Conservation (phyloP, 2,329 filamentous ascomycete species). For the Colletotrichum karsti region DNA sequence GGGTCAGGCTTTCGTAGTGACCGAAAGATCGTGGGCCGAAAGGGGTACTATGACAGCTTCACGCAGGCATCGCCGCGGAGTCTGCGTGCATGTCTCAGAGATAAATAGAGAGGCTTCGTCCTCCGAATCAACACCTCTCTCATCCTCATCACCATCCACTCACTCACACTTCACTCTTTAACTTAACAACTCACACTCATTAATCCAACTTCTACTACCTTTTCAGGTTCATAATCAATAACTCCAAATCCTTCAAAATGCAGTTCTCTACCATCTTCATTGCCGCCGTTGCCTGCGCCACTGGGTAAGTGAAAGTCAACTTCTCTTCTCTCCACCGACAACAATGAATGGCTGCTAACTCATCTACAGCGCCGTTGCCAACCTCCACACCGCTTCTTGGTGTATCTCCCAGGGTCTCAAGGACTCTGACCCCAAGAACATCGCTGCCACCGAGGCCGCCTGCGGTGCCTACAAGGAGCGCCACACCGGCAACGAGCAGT, state of each 20-base stretch:
- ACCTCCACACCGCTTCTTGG: conserved; percentile 4
- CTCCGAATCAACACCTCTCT: background rate
- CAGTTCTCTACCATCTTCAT: conserved; percentile 1
- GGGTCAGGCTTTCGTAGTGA: background rate
- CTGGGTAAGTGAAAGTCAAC: background rate
- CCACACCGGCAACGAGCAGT: background rate
- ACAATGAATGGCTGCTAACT: background rate
- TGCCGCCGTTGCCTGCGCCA: background rate
- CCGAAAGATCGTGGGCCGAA: background rate
- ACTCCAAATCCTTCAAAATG: background rate
- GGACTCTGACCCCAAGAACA: conserved; percentile 7
- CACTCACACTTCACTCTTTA: background rate
- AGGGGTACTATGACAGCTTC: too few species aligned
- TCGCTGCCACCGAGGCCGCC: conserved; percentile 1
- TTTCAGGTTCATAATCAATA: background rate
- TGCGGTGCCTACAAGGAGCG: conserved; percentile 12
- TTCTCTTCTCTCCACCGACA: background rate
- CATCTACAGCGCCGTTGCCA: background rate
- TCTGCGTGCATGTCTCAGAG: too few species aligned
- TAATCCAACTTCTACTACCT: background rate
- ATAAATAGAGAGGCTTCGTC: background rate
- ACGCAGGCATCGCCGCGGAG: too few species aligned
- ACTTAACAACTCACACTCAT: background rate
- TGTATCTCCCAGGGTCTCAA: background rate
- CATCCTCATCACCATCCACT: background rate